Percentiles rank a stretch among this genome's conserved stretches.
Evolutionary conservation across 2,329 filamentous ascomycete species (phyloP).

Genomic region (Hypocreales sp.): DNA sequence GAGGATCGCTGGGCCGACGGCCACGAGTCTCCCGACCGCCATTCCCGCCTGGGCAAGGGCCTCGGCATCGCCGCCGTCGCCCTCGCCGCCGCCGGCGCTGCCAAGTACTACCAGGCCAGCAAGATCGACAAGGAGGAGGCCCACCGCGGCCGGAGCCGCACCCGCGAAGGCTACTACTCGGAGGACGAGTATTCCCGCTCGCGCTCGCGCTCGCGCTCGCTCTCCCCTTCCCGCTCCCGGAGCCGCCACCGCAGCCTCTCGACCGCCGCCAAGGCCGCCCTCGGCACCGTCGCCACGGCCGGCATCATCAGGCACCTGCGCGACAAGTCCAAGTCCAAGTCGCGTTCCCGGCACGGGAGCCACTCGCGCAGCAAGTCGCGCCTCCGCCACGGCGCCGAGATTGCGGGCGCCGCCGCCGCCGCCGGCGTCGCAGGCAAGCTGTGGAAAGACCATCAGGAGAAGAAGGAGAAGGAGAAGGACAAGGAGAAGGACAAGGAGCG

Average conservation of each 20-base stretch:
- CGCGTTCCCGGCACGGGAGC: conserved; percentile 10
- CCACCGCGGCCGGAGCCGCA: conserved; percentile 37
- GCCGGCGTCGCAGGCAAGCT: conserved; percentile 45
- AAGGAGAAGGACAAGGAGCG: conserved; percentile 39
- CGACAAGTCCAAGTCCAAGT: conserved; percentile 30
- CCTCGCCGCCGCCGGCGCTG: conserved; percentile 47
- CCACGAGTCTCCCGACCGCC: conserved; percentile 22
- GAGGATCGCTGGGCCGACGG: conserved; percentile 32
- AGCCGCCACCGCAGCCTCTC: conserved; percentile 31
- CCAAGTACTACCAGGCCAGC: conserved; percentile 46
- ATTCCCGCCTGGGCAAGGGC: conserved; percentile 41
- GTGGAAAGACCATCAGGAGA: conserved; percentile 44
- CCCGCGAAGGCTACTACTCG: conserved; percentile 24
- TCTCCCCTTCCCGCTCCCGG: conserved; percentile 21
- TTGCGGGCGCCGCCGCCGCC: conserved; percentile 43
- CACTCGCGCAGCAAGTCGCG: conserved; percentile 28
- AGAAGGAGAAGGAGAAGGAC: conserved; percentile 32
- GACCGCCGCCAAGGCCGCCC: conserved; percentile 37
- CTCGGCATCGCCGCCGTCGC: conserved; percentile 48
- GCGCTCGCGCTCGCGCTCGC: conserved; percentile 18
- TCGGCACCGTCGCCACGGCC: conserved; percentile 41
- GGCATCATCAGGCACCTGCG: conserved; percentile 42
- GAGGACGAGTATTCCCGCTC: conserved; percentile 25
- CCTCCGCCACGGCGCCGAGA: conserved; percentile 40
- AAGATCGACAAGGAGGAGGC: conserved; percentile 45